These are phyloP conservation scores for Plasmodium reichenowi DNA, from an alignment of 169 alveolate species.

Conservation along the genomic window DNA sequence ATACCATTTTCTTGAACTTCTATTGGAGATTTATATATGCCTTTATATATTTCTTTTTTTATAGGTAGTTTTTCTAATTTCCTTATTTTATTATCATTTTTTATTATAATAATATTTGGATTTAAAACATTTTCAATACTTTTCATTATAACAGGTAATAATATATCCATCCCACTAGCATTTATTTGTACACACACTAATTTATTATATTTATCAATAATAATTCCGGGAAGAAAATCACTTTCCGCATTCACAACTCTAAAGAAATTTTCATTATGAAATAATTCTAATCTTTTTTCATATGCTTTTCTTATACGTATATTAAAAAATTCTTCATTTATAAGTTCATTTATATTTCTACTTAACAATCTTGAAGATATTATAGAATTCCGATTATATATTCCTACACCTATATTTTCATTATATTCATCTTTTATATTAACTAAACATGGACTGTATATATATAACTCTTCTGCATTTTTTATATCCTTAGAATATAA, in stretches of 20 bases:
- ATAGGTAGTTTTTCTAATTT: conserved; percentile 72
- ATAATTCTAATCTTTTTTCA: conserved; percentile 63
- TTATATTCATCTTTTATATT: conserved; percentile 73
- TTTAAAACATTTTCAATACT: conserved; percentile 64
- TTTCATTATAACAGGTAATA: conserved; percentile 40
- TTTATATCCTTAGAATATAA: conserved; percentile 72
- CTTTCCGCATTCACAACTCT: conserved; percentile 80
- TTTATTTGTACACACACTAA: conserved; percentile 65
- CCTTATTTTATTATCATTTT: conserved; percentile 71
- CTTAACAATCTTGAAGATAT: conserved; percentile 68
- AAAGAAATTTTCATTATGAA: conserved; percentile 65
- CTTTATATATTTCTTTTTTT: conserved; percentile 69
- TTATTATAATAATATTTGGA: conserved; percentile 53
- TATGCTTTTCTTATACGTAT: conserved; percentile 61
- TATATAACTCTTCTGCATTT: conserved; percentile 56
- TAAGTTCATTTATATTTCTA: conserved; percentile 42
- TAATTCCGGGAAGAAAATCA: conserved; percentile 78
- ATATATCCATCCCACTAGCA: conserved; percentile 78
- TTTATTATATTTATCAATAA: conserved; percentile 75
- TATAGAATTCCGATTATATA: conserved; percentile 68
- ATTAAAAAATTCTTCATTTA: conserved; percentile 74
- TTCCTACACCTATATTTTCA: conserved; percentile 73
- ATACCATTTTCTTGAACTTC: conserved; percentile 79
- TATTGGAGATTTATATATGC: conserved; percentile 61
- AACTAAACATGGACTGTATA: conserved; percentile 69